phyloP scores from a whole-genome alignment of 176 grass and related monocot genomes.

The Echinochloa phyllopogon region DNA sequence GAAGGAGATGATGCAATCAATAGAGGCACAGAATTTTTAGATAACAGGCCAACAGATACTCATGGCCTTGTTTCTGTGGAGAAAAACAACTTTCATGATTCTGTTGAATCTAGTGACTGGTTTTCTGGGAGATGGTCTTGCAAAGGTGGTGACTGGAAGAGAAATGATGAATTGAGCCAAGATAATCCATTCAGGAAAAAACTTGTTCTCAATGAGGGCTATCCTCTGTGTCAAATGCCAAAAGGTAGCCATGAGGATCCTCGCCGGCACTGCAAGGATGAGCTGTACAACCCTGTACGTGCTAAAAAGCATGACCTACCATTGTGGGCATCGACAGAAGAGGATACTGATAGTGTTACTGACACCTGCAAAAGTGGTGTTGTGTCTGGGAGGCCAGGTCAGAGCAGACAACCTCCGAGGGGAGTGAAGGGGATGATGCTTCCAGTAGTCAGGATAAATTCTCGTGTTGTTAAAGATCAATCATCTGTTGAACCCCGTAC shows the following conservation, averaged over 20 bases:
- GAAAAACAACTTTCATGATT: slow-evolving; percentile 38
- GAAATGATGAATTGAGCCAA: slow-evolving; percentile 79
- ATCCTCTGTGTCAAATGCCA: slow-evolving; percentile 81
- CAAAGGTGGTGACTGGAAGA: slow-evolving; percentile 97
- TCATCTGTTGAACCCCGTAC: slow-evolving; percentile 55
- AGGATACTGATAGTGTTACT: slow-evolving; percentile 57
- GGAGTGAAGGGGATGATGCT: slow-evolving; percentile 79
- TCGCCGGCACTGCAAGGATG: slow-evolving; percentile 67
- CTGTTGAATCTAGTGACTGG: slow-evolving; percentile 67
- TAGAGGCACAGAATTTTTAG: slow-evolving; percentile 46
- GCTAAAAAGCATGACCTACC: slow-evolving; percentile 83
- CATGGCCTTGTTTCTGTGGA: slow-evolving; percentile 45
- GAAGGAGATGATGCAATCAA: slow-evolving; percentile 52
- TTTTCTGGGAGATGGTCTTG: slow-evolving; percentile 86
- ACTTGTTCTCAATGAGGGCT: slow-evolving; percentile 90
- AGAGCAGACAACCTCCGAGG: slow-evolving; percentile 58
- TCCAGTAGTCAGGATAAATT: slow-evolving; percentile 86
- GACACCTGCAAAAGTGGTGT: slow-evolving; percentile 64
- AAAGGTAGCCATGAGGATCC: slow-evolving; percentile 80
- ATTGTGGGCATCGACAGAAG: slow-evolving; percentile 77
- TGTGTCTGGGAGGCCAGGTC: slow-evolving; percentile 53
- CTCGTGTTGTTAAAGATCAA: slow-evolving; percentile 81
- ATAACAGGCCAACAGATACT: slow-evolving; percentile 37
- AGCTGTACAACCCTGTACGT: slow-evolving; percentile 60
- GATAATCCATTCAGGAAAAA: slow-evolving; percentile 75